Percentiles rank a stretch among this genome's conserved stretches.
Evolutionary conservation across 768 basidiomycete species (phyloP).

Genomic region (Phallus indusiatus): DNA sequence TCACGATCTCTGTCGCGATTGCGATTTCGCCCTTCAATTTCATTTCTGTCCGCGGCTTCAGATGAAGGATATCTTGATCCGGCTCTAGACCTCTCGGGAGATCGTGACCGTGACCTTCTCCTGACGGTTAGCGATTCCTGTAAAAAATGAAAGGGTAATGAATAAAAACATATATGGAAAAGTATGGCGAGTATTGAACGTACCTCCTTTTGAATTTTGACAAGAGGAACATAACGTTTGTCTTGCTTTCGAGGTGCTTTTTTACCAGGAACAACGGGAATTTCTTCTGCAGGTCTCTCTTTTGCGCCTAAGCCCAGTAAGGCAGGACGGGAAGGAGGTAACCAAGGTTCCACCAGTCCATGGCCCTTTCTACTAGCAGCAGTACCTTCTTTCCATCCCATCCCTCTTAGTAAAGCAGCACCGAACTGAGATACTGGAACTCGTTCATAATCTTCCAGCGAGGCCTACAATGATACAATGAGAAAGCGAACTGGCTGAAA

Average conservation of each 20-base stretch:
- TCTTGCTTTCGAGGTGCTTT: constrained; percentile 42
- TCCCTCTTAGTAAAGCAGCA: constrained; percentile 84
- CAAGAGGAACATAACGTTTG: constrained; percentile 74
- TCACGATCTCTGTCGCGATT: constrained; percentile 25
- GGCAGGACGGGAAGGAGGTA: constrained; percentile 76
- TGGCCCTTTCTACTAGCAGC: constrained; percentile 56
- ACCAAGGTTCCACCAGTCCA: constrained; percentile 65
- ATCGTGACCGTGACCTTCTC: constrained; percentile 25
- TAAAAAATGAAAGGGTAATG: constrained; percentile 1
- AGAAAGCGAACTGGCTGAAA: neutral
- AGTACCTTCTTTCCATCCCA: constrained; percentile 90
- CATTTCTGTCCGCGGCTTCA: constrained; percentile 14
- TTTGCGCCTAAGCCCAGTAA: constrained; percentile 93
- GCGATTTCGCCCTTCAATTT: constrained; percentile 15
- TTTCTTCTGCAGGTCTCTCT: constrained; percentile 47
- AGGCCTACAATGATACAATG: constrained; percentile 28
- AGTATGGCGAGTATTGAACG: constrained; percentile 1
- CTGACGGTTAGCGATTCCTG: constrained; percentile 27
- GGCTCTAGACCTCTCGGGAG: constrained; percentile 37
- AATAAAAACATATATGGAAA: neutral
- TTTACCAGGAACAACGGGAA: constrained; percentile 16
- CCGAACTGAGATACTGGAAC: constrained; percentile 92
- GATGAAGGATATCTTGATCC: constrained; percentile 40
- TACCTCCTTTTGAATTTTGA: constrained; percentile 54
- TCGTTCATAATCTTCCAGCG: constrained; percentile 78